A percentile compares a stretch with the other conserved stretches of the same genome.
These are phyloP conservation scores for Cryptococcus sp. DNA, from an alignment of 1,284 basidiomycete genomes.

Conservation along the genomic window DNA sequence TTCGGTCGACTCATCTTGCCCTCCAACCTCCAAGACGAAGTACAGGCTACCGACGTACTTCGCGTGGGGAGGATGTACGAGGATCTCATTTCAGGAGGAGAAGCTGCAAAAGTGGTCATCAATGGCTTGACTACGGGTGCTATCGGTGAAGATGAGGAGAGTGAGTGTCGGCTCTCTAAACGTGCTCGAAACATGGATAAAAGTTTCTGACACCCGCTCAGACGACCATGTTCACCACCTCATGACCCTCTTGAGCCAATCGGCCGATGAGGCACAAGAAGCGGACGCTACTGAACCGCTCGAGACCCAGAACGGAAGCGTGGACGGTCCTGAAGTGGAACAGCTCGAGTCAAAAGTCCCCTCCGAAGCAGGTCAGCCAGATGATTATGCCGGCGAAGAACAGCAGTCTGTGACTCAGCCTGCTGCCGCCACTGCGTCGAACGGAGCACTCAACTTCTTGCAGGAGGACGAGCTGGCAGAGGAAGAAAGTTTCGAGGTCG, in stretches of 20 bases:
- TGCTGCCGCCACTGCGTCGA: not conserved
- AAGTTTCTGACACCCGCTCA: slow-evolving; percentile 4
- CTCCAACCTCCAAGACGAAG: slow-evolving; percentile 42
- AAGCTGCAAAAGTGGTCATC: slow-evolving; percentile 28
- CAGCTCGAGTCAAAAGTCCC: slow-evolving; percentile 5
- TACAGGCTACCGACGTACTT: slow-evolving; percentile 46
- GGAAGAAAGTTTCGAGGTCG: slow-evolving; percentile 23
- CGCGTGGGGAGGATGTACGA: slow-evolving; percentile 45
- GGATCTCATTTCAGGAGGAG: slow-evolving; percentile 36
- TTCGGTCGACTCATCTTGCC: slow-evolving; percentile 53
- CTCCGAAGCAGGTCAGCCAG: slow-evolving; percentile 5
- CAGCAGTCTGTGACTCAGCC: not conserved
- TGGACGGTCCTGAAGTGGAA: not conserved
- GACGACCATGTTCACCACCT: slow-evolving; percentile 44
- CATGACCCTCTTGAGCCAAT: slow-evolving; percentile 28
- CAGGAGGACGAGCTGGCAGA: slow-evolving; percentile 45
- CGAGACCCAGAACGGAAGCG: not conserved
- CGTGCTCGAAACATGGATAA: not conserved
- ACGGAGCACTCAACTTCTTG: slow-evolving; percentile 42
- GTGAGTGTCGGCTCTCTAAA: slow-evolving; percentile 19
- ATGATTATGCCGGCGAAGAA: slow-evolving; percentile 3
- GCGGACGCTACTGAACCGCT: not conserved
- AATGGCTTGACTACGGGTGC: slow-evolving; percentile 27
- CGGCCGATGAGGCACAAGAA: slow-evolving; percentile 11
- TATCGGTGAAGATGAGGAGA: slow-evolving; percentile 36